These are phyloP conservation scores for Pseudogymnoascus sp. DNA, from an alignment of 2,329 filamentous ascomycete species.

Conservation along the genomic window DNA sequence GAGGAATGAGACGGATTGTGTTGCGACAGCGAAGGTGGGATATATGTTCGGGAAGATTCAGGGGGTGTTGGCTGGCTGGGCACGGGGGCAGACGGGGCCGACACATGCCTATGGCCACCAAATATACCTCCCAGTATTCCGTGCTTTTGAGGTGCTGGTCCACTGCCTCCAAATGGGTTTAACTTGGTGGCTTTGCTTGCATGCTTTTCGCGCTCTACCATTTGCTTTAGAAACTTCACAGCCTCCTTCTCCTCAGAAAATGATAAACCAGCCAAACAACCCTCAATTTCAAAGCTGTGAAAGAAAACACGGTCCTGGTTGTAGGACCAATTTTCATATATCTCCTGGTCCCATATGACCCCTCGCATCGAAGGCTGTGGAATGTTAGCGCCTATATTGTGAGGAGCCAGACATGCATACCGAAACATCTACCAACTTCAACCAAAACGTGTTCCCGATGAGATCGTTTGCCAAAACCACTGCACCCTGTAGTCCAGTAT, in stretches of 20 bases:
- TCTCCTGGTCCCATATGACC: slow-evolving; percentile 95
- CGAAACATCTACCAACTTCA: slow-evolving; percentile 95
- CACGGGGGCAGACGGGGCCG: slow-evolving; percentile 34
- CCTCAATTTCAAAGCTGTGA: slow-evolving; percentile 91
- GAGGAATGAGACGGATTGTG: slow-evolving; percentile 28
- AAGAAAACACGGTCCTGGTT: slow-evolving; percentile 98
- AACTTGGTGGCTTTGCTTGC: slow-evolving; percentile 77
- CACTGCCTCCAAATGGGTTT: slow-evolving; percentile 58
- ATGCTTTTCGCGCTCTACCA: slow-evolving; percentile 92
- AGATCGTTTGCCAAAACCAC: slow-evolving; percentile 86
- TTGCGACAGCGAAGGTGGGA: slow-evolving; percentile 31
- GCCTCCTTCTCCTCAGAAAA: slow-evolving; percentile 98
- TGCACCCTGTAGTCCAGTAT: slow-evolving; percentile 87
- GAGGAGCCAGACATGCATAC: slow-evolving; percentile 42
- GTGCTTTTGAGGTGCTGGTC: slow-evolving; percentile 33
- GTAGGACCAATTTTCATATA: slow-evolving; percentile 90
- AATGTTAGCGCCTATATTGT: slow-evolving; percentile 16
- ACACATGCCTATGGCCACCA: slow-evolving; percentile 48
- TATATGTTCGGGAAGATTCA: slow-evolving; percentile 43
- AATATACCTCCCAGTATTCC: slow-evolving; percentile 53
- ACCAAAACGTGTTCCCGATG: slow-evolving; percentile 91
- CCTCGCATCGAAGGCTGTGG: slow-evolving; percentile 64
- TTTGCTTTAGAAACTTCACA: slow-evolving; percentile 93
- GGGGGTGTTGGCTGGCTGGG: slow-evolving; percentile 36
- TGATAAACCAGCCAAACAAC: slow-evolving; percentile 80